These are phyloP conservation scores for Colletotrichum kahawae DNA, from an alignment of 2,329 filamentous ascomycete genomes.

Conservation along the genomic window DNA sequence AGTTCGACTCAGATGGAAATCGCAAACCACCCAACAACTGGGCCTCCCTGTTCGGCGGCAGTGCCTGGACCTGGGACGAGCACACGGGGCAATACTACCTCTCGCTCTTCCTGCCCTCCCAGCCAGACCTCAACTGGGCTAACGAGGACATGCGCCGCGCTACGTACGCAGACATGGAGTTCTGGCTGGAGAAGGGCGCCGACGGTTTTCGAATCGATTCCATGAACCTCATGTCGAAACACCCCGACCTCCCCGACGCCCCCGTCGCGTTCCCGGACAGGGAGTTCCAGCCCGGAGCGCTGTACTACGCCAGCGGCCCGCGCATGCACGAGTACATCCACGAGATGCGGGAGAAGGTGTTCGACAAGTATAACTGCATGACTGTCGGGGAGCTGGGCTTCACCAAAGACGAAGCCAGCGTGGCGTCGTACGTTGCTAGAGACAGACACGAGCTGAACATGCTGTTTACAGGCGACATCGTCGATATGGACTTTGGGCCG, in stretches of 20 bases:
- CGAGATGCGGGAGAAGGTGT: slow-evolving; percentile 53
- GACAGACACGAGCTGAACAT: slow-evolving; percentile 39
- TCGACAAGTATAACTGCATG: slow-evolving; percentile 57
- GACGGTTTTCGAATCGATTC: slow-evolving; percentile 64
- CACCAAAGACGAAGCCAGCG: slow-evolving; percentile 48
- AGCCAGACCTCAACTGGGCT: slow-evolving; percentile 75
- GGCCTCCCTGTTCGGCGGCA: slow-evolving; percentile 42
- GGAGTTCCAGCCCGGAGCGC: slow-evolving; percentile 38
- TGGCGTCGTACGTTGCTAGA: slow-evolving; percentile 52
- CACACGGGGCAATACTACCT: slow-evolving; percentile 51
- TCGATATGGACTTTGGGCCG: slow-evolving; percentile 41
- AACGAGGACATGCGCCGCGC: slow-evolving; percentile 61
- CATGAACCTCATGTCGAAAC: slow-evolving; percentile 62
- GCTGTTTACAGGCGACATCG: slow-evolving; percentile 30
- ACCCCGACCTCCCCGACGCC: slow-evolving; percentile 51
- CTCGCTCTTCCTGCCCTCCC: slow-evolving; percentile 64
- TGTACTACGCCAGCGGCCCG: slow-evolving; percentile 58
- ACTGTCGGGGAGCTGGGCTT: slow-evolving; percentile 60
- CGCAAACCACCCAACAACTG: slow-evolving; percentile 49
- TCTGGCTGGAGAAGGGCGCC: slow-evolving; percentile 68
- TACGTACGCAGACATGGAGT: slow-evolving; percentile 65
- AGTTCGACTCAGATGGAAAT: slow-evolving; percentile 37
- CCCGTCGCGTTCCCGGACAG: slow-evolving; percentile 38
- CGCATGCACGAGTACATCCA: slow-evolving; percentile 57
- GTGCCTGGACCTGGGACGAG: slow-evolving; percentile 41